A percentile compares a stretch with the other conserved stretches of the same genome.
Conservation (phyloP, 106 monocot species). For the Dioscorea alata region DNA sequence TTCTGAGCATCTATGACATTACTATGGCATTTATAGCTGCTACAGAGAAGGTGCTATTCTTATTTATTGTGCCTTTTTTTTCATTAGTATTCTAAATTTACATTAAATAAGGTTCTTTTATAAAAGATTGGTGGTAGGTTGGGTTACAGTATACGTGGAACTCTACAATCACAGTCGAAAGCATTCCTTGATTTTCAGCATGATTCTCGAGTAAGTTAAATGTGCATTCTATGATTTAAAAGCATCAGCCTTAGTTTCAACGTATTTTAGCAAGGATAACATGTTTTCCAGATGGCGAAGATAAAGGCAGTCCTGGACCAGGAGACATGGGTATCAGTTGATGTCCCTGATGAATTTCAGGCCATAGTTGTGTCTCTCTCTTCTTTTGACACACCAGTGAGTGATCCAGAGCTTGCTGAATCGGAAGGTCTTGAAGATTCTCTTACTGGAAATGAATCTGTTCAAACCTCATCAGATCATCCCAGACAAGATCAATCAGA, state of each 20-base stretch:
- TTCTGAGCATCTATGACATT: slow-evolving; percentile 79
- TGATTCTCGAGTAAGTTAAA: slow-evolving; percentile 69
- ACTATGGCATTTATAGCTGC: slow-evolving; percentile 84
- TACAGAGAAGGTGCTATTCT: slow-evolving; percentile 78
- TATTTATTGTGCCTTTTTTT: neutral
- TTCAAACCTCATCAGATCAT: slow-evolving; percentile 20
- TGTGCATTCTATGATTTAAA: slow-evolving; percentile 1
- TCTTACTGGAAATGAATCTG: slow-evolving; percentile 14
- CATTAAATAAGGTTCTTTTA: slow-evolving; percentile 3
- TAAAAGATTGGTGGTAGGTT: slow-evolving; percentile 93
- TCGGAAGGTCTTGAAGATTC: slow-evolving; percentile 16
- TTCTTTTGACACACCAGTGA: slow-evolving; percentile 28
- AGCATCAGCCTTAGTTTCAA: too few species aligned
- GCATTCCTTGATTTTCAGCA: slow-evolving; percentile 97
- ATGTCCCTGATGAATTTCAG: slow-evolving; percentile 93
- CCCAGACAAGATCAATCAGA: slow-evolving; percentile 3
- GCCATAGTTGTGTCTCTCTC: slow-evolving; percentile 68
- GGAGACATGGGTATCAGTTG: slow-evolving; percentile 95
- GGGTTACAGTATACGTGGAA: slow-evolving; percentile 95
- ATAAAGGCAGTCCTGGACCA: slow-evolving; percentile 98
- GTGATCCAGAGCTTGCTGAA: slow-evolving; percentile 27
- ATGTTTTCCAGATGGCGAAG: slow-evolving; percentile 67
- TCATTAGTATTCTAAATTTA: neutral
- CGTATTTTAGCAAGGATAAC: neutral
- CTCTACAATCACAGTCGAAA: slow-evolving; percentile 89